Percentiles rank a stretch among this genome's conserved stretches.
Evolutionary conservation across 176 grass and related monocot genomes (phyloP).

Genomic region (Ensete ventricosum): DNA sequence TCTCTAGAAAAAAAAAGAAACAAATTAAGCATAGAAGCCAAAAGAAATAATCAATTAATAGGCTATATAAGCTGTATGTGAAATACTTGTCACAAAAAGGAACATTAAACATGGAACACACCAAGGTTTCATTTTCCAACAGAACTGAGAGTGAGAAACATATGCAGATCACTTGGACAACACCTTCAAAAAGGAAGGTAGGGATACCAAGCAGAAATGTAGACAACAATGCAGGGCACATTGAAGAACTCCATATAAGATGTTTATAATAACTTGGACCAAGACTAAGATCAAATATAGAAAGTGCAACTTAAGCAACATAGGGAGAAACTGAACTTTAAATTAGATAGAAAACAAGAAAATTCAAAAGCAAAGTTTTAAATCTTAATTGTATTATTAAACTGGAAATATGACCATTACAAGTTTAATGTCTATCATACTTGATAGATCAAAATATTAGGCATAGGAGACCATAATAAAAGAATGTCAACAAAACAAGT

Average conservation of each 20-base stretch:
- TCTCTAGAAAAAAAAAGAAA: slow-evolving; percentile 3
- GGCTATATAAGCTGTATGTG: no score
- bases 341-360: no score
- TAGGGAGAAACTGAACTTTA: no score
- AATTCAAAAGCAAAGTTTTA: no score
- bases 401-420: no score
- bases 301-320: no score
- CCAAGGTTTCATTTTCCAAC: background rate
- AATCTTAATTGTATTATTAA: no score
- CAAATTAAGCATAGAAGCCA: slow-evolving; percentile 4
- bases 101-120: background rate
- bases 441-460: no score
- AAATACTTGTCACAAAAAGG: background rate
- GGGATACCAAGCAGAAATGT: background rate
- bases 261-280: background rate
- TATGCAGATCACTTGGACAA: background rate
- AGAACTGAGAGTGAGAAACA: background rate
- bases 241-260: background rate
- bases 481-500: no score
- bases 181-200: background rate
- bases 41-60: background rate
- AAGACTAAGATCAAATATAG: no score
- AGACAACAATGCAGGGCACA: background rate
- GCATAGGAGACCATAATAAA: no score
- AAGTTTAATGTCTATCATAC: no score